Evolutionary conservation across 257 asterid genomes (phyloP), one percentile per base, ranked within the genome.

Genomic region (Solanum appendiculatum): DNA sequence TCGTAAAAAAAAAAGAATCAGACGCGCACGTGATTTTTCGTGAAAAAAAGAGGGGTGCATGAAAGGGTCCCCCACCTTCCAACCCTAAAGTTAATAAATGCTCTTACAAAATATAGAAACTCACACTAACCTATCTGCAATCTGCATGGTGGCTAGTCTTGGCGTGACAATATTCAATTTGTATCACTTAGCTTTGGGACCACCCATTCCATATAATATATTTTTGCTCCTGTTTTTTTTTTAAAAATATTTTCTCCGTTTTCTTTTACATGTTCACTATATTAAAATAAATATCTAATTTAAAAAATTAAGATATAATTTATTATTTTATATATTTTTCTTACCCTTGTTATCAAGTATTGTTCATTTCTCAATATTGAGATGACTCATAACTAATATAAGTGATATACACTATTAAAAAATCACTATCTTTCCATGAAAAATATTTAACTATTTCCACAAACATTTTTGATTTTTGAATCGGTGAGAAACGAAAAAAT

Each of bases 91-190:
- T 81, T 86, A 88, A 84, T 88, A 84, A 85, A 88, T 88, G 88
- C 87, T 87, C 88, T 86, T 89, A 89, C 90, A 91, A 87, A 39
- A 85, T 89, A 80, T 87, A 58, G 87, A 89, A 90, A 88, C 40
- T 63, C 88, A 88, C 87, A 90, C 86, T 85, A 84, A 85, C 90
- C 89, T 88, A 88, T 84, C 90, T 87, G 89, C 63, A 86, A 86
- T 83, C 86, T 89, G 90, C 86, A 85, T 87, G 92, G 92, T 89
- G 83, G 86, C 83, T 84, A 88, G 86, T 23, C 89, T 66, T 89
- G 93, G 92, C 92, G 92, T 92, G 94, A 86, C 90, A 90, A 86
- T 89, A 90, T 92, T 92, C 90, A 92, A 92, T 92, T 92, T 90
- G 88, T 89, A 86, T 86, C 86, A 85, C 74, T 56, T 64, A 89